phyloP scores from a whole-genome alignment of 164 flowering plant species.

The Macadamia tetraphylla region DNA sequence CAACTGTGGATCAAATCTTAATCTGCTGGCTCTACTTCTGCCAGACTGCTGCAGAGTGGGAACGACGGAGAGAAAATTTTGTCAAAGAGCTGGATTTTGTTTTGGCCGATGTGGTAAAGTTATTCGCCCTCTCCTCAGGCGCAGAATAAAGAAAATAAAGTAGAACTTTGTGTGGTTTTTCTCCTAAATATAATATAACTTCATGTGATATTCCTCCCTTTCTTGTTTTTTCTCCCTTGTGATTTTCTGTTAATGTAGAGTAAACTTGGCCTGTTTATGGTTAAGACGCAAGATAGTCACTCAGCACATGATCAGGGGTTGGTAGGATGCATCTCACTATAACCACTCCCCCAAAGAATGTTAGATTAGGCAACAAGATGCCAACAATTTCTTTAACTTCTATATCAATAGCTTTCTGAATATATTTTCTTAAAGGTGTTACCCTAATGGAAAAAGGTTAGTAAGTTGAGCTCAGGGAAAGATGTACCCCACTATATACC shows the following conservation, averaged over 20 bases:
- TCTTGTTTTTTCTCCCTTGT: not conserved
- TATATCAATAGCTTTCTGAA: not conserved
- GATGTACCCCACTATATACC: too few relatives aligned
- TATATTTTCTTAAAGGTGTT: too few relatives aligned
- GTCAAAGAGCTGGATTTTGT: constrained; percentile 94
- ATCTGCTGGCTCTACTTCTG: constrained; percentile 7
- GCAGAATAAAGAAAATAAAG: too few relatives aligned
- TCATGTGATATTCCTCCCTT: not conserved
- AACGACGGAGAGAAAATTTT: constrained; percentile 72
- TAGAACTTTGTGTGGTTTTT: too few relatives aligned
- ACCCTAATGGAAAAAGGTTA: too few relatives aligned
- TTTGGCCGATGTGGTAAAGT: constrained; percentile 88
- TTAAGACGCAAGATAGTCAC: not conserved
- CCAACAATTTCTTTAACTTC: not conserved
- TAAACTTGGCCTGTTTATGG: not conserved
- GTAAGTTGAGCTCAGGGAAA: too few relatives aligned
- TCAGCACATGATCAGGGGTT: not conserved
- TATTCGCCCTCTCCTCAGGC: not conserved
- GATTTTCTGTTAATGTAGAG: not conserved
- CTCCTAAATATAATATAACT: too few relatives aligned
- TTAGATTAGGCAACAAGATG: not conserved
- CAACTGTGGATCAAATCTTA: constrained; percentile 2
- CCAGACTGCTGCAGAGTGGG: constrained; percentile 89
- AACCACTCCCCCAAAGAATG: not conserved
- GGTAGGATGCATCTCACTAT: not conserved